Conservation (phyloP, 1,284 basidiomycete genomes). For the Lignosus rhinocerotis region DNA sequence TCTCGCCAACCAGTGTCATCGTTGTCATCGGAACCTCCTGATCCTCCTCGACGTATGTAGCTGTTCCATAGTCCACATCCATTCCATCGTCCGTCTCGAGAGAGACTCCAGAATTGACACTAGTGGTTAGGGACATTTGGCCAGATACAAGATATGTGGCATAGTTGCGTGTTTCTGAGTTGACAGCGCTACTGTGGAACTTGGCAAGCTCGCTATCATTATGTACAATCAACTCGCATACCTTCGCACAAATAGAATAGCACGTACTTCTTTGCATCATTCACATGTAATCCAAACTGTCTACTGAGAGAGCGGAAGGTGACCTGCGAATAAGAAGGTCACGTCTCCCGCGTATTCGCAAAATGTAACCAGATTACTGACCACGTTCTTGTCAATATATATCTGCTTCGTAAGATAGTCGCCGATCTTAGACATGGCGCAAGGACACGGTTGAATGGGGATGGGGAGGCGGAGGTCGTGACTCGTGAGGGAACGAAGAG, state of each 20-base stretch:
- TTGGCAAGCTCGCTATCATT: constrained; percentile 56
- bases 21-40: constrained; percentile 41
- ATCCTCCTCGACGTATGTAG: constrained; percentile 20
- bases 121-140: constrained; percentile 32
- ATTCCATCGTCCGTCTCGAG: constrained; percentile 39
- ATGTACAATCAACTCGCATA: background rate
- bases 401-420: constrained; percentile 67
- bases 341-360: background rate
- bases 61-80: constrained; percentile 40
- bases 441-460: background rate
- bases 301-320: constrained; percentile 75
- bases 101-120: constrained; percentile 6
- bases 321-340: constrained; percentile 44
- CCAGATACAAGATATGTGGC: constrained; percentile 74
- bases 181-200: constrained; percentile 47
- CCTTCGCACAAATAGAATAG: background rate
- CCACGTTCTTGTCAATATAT: constrained; percentile 61
- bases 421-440: constrained; percentile 45
- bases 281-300: constrained; percentile 67
- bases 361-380: constrained; percentile 34
- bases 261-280: constrained; percentile 69
- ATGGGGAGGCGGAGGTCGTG: background rate
- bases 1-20: constrained; percentile 56
- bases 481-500: background rate
- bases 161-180: constrained; percentile 42